phyloP scores from a whole-genome alignment of 345 rosid species.

The Salix arbutifolia region DNA sequence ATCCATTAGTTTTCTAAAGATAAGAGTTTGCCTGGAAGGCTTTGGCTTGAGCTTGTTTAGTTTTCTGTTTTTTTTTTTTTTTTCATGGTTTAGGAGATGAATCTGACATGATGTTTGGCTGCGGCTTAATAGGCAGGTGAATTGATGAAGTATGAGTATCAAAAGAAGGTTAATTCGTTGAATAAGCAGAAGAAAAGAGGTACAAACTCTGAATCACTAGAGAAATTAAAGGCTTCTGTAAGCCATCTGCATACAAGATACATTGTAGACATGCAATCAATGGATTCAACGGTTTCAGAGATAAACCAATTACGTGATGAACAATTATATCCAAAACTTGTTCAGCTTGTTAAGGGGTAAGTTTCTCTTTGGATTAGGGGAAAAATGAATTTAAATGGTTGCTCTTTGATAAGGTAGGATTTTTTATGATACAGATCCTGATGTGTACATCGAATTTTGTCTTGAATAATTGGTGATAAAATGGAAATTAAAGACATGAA shows the following conservation, averaged over 20 bases:
- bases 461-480: background rate
- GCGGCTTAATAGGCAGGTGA: conserved; percentile 72
- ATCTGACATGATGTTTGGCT: conserved; percentile 26
- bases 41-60: no score
- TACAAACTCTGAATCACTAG: conserved; percentile 65
- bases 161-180: conserved; percentile 65
- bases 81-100: background rate
- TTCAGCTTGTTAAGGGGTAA: conserved; percentile 82
- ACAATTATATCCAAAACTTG: conserved; percentile 75
- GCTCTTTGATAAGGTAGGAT: background rate
- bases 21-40: background rate
- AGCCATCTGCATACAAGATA: conserved; percentile 93
- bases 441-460: background rate
- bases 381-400: background rate
- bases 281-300: conserved; percentile 95
- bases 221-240: conserved; percentile 83
- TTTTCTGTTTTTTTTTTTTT: background rate
- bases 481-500: background rate
- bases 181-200: conserved; percentile 72
- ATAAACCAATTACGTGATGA: conserved; percentile 89
- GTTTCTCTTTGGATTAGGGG: conserved; percentile 20
- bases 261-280: conserved; percentile 98
- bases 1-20: background rate
- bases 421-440: background rate
- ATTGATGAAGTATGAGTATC: conserved; percentile 83